A percentile compares a stretch with the other conserved stretches of the same genome.
These are phyloP conservation scores for Cytospora piceae DNA, from an alignment of 2,329 filamentous ascomycete genomes.

Conservation along the genomic window DNA sequence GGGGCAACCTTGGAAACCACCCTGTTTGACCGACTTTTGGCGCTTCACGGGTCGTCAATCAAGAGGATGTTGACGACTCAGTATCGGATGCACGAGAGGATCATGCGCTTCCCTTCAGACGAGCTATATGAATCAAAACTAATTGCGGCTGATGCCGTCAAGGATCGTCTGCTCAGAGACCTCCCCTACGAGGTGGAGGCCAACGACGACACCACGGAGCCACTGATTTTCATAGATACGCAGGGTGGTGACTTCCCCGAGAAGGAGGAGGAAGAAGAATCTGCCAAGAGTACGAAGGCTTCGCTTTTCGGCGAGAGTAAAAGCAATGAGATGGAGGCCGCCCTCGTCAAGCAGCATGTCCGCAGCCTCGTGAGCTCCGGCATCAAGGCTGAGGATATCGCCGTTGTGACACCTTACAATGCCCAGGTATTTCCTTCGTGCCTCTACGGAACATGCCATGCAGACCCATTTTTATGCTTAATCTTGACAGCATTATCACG, in stretches of 20 bases:
- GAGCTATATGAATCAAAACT: slow-evolving; percentile 85
- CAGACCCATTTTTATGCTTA: slow-evolving; percentile 19
- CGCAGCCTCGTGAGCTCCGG: slow-evolving; percentile 76
- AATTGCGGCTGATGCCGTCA: slow-evolving; percentile 79
- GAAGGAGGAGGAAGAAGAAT: slow-evolving; percentile 73
- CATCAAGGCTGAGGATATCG: slow-evolving; percentile 81
- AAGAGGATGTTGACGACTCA: slow-evolving; percentile 96
- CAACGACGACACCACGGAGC: slow-evolving; percentile 84
- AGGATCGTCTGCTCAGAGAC: slow-evolving; percentile 72
- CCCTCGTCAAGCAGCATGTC: slow-evolving; percentile 79
- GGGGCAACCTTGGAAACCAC: slow-evolving; percentile 79
- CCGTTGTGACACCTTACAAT: slow-evolving; percentile 95
- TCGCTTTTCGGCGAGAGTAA: slow-evolving; percentile 67
- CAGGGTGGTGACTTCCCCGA: slow-evolving; percentile 93
- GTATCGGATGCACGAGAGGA: slow-evolving; percentile 96
- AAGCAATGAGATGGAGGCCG: slow-evolving; percentile 89
- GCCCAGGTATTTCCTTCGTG: slow-evolving; percentile 65
- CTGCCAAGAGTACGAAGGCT: slow-evolving; percentile 50
- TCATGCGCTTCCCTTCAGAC: slow-evolving; percentile 92
- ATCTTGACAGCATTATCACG: slow-evolving; percentile 14
- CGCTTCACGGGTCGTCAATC: slow-evolving; percentile 78
- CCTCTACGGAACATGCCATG: slow-evolving; percentile 1
- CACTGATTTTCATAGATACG: slow-evolving; percentile 92
- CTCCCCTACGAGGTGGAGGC: slow-evolving; percentile 77
- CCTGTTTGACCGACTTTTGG: slow-evolving; percentile 85